Conservation (phyloP, 106 monocot species). For the Amphibolis antarctica region DNA sequence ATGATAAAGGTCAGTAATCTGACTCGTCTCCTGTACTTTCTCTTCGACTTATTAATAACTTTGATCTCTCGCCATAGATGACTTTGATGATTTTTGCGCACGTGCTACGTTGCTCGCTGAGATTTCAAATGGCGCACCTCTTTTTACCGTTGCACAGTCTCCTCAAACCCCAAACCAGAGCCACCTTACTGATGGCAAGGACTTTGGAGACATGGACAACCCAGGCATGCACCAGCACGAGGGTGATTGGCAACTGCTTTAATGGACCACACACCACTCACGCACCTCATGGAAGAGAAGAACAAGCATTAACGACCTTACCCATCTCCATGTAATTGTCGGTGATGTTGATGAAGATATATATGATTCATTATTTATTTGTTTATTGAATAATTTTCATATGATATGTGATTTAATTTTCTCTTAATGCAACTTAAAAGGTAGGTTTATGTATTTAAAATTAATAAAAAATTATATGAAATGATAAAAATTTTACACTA, state of each 20-base stretch:
- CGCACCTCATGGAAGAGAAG: no score
- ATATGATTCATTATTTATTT: no score
- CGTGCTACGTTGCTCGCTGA: constrained; percentile 58
- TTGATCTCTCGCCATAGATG: constrained; percentile 31
- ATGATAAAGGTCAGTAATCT: constrained; percentile 54
- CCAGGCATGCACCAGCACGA: constrained; percentile 23
- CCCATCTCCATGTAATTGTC: no score
- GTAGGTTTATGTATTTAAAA: no score
- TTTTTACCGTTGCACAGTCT: constrained; percentile 65
- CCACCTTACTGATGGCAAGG: constrained; percentile 11
- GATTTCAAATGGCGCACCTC: constrained; percentile 67
- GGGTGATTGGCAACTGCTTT: constrained; percentile 91
- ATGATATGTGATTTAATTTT: no score
- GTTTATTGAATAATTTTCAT: no score
- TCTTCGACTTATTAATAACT: neutral
- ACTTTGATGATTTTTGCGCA: constrained; percentile 78
- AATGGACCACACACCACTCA: no score
- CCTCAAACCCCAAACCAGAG: constrained; percentile 14
- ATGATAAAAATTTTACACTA: no score
- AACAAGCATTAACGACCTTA: no score
- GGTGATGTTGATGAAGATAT: no score
- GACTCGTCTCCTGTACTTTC: neutral
- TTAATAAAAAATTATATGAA: no score
- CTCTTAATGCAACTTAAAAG: no score
- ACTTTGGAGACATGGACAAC: constrained; percentile 15